Evolutionary conservation across 306 rosid species (phyloP).

Genomic region (Castanea mollissima): DNA sequence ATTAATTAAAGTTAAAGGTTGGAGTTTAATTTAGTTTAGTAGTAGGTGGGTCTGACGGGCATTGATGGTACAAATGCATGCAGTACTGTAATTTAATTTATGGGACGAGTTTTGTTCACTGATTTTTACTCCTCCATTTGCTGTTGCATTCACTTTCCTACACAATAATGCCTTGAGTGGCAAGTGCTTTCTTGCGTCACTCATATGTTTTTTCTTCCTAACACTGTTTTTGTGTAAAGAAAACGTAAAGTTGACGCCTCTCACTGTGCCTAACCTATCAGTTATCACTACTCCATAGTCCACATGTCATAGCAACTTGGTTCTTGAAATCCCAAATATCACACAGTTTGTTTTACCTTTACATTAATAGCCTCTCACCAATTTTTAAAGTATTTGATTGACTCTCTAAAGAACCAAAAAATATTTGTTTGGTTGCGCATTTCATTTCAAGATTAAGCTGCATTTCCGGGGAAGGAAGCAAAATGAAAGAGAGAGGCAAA

Average conservation of each 20-base stretch:
- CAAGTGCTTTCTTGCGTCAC: slow-evolving; percentile 44
- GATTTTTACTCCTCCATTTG: slow-evolving; percentile 48
- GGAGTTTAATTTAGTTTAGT: neutral
- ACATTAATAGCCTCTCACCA: slow-evolving; percentile 24
- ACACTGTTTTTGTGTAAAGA: slow-evolving; percentile 54
- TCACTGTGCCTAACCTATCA: slow-evolving; percentile 19
- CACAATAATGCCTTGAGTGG: slow-evolving; percentile 73
- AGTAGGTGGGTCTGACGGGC: slow-evolving; percentile 23
- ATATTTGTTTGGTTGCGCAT: neutral
- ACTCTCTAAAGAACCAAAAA: neutral
- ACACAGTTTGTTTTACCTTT: slow-evolving; percentile 9
- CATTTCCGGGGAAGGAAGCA: slow-evolving; percentile 19
- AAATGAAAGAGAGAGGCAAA: slow-evolving; percentile 79
- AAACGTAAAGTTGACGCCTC: slow-evolving; percentile 90
- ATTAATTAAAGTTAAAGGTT: neutral
- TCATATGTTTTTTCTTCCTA: slow-evolving; percentile 16
- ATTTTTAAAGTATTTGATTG: slow-evolving; percentile 31
- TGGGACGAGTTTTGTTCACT: slow-evolving; percentile 31
- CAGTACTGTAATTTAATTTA: slow-evolving; percentile 23
- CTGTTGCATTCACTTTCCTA: slow-evolving; percentile 57
- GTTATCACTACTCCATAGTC: slow-evolving; percentile 29
- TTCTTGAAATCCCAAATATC: slow-evolving; percentile 34
- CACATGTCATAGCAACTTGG: slow-evolving; percentile 21
- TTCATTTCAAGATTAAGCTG: slow-evolving; percentile 22
- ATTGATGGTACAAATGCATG: slow-evolving; percentile 42